Conservation (phyloP, 179 eudicot species). For the Heliamphora pulchella region DNA sequence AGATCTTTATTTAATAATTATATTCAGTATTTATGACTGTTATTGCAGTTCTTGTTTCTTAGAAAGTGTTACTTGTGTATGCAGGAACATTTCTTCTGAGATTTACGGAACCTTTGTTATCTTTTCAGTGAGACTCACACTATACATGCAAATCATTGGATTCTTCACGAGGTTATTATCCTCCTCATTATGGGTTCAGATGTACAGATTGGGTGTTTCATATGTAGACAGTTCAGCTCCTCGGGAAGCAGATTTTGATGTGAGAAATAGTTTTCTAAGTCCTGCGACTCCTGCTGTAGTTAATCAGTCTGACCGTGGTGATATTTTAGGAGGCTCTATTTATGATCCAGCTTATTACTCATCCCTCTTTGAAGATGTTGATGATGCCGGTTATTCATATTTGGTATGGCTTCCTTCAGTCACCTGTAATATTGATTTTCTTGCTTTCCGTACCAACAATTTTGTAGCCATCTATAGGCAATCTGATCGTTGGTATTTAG, state of each 20-base stretch:
- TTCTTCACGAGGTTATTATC: constrained; percentile 66
- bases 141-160: constrained; percentile 78
- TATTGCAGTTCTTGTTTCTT: not conserved
- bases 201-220: constrained; percentile 91
- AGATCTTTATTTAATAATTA: not conserved
- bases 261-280: constrained; percentile 80
- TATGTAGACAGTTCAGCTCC: constrained; percentile 47
- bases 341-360: constrained; percentile 86
- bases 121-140: constrained; percentile 66
- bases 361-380: constrained; percentile 72
- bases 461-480: not conserved
- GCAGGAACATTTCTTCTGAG: constrained; percentile 76
- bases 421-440: constrained; percentile 1
- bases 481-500: not conserved
- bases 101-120: constrained; percentile 56
- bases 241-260: constrained; percentile 70
- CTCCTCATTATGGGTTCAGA: constrained; percentile 84
- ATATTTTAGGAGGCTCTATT: constrained; percentile 78
- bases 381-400: constrained; percentile 32
- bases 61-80: constrained; percentile 15
- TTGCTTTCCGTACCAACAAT: not conserved
- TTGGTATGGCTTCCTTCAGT: constrained; percentile 39
- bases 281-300: constrained; percentile 56
- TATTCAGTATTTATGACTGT: not conserved
- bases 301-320: constrained; percentile 54